phyloP scores from a whole-genome alignment of 768 basidiomycete genomes.

The Agrocybe pediades region DNA sequence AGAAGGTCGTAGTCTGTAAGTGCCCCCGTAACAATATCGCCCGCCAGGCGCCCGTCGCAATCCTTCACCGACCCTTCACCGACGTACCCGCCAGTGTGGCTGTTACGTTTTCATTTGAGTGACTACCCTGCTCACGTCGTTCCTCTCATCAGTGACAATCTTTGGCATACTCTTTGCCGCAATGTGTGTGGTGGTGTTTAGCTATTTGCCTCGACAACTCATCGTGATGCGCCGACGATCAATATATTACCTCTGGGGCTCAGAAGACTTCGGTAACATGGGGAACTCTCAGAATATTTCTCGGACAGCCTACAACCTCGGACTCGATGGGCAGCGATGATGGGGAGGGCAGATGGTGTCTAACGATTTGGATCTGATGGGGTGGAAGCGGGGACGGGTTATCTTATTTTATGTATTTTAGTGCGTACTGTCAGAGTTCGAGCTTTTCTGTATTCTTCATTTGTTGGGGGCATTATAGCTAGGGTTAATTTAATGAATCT shows the following conservation, averaged over 20 bases:
- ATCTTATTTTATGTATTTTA: too few relatives aligned
- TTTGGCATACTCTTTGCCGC: conserved; percentile 37
- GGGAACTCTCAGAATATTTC: too few relatives aligned
- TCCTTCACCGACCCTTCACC: neutral
- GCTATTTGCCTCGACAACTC: conserved; percentile 45
- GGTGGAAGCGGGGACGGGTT: too few relatives aligned
- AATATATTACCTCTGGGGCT: conserved; percentile 47
- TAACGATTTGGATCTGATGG: too few relatives aligned
- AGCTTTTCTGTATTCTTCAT: too few relatives aligned
- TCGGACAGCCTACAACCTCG: too few relatives aligned
- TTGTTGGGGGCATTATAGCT: too few relatives aligned
- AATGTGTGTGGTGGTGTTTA: conserved; percentile 39
- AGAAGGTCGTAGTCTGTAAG: conserved; percentile 48
- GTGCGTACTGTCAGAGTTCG: too few relatives aligned
- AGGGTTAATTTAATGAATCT: too few relatives aligned
- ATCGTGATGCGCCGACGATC: conserved; percentile 40
- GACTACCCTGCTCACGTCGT: neutral
- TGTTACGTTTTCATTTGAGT: too few relatives aligned
- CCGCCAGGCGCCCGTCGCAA: neutral
- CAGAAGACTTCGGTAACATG: neutral
- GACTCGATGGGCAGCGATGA: too few relatives aligned
- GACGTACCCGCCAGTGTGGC: neutral
- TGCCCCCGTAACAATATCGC: neutral
- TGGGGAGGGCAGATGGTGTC: too few relatives aligned
- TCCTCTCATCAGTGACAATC: conserved; percentile 34